Base-by-base conservation (phyloP, 768 basidiomycete genomes). In the Jaapia argillacea region DNA sequence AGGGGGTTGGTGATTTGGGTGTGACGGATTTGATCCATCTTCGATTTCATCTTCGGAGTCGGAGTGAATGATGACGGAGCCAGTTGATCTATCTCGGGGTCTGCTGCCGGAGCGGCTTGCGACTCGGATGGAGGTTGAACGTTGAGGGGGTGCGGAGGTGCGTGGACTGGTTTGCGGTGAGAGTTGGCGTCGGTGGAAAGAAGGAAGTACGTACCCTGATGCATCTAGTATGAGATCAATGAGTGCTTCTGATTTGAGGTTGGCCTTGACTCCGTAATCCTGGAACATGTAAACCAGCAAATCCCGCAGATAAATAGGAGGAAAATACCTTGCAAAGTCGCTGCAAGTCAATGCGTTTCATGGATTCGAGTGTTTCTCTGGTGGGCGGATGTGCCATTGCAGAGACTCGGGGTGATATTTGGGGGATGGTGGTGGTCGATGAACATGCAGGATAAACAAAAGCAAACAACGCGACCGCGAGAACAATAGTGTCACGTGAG, bases 201-300 rank as follows among this genome's bases (percentile, higher is more conserved):
- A 16, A 20, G 10, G 39, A 24, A 44, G 21, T 20, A 43, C 45
- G 25, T 40, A 49, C 48, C 37, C 24, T 1, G 49, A 40, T 13
- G 68, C 72, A 51, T 81, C 75, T 12, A 85, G 64, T 22, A 89
- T 64, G 14, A 85, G 67, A 55, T 86, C 81, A 54, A 89, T 85
- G 49, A 89, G 66, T 38, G 76, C 79, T 54, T 86, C 83, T 20
- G 82, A 75, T 66, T 85, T 88, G 55, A 87, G 72, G 61, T 88
- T 88, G 36, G 86, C 86, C 61, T 75, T 84, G 48, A 89, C 75
- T 45, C 85, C 84, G 55, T 81, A 77, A 52, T 86, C 82, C 85
- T 89, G 43, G 22, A 7, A 7, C 10, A 38, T 12, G 7, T 21
- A n/a, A 6, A 7, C 37, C 10, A 10, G 12, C 10, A 38, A 33